A percentile compares a stretch with the other conserved stretches of the same genome.
Evolutionary conservation across 2,329 filamentous ascomycete species (phyloP).

Genomic region (Myrmaecium sp.): DNA sequence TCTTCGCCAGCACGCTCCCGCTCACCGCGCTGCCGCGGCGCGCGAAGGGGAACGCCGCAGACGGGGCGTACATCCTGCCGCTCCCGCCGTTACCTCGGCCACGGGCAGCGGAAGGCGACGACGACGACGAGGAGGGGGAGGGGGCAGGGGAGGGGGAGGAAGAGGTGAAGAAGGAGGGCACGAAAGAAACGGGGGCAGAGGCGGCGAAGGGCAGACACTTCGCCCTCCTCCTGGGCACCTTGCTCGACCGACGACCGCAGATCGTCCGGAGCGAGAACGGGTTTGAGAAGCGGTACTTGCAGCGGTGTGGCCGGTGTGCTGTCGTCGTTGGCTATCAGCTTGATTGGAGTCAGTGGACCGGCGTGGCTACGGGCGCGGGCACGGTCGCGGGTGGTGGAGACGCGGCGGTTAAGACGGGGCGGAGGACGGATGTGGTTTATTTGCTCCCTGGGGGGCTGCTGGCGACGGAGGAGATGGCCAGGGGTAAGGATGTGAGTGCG

Average conservation of each 20-base stretch:
- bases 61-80: slow-evolving; percentile 41
- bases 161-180: slow-evolving; percentile 6
- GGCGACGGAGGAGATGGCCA: slow-evolving; percentile 38
- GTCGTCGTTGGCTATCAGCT: slow-evolving; percentile 47
- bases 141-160: slow-evolving; percentile 1
- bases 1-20: slow-evolving; percentile 41
- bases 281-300: slow-evolving; percentile 47
- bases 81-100: slow-evolving; percentile 26
- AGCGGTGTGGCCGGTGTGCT: slow-evolving; percentile 43
- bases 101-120: slow-evolving; percentile 2
- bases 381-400: slow-evolving; percentile 21
- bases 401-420: slow-evolving; percentile 11
- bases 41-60: slow-evolving; percentile 25
- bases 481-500: slow-evolving; percentile 16
- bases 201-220: slow-evolving; percentile 19
- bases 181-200: slow-evolving; percentile 5
- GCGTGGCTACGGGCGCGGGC: slow-evolving; percentile 11
- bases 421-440: slow-evolving; percentile 36
- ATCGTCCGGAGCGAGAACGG: slow-evolving; percentile 42
- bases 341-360: slow-evolving; percentile 32
- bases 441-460: slow-evolving; percentile 42
- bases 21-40: slow-evolving; percentile 37
- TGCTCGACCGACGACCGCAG: slow-evolving; percentile 30
- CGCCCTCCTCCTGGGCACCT: slow-evolving; percentile 34
- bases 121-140: slow-evolving; percentile 4